Evolutionary conservation across 202 grass and related monocot species (phyloP), one percentile per base, ranked within the genome.

Genomic region (Schoenoplectus tabernaemontani): DNA sequence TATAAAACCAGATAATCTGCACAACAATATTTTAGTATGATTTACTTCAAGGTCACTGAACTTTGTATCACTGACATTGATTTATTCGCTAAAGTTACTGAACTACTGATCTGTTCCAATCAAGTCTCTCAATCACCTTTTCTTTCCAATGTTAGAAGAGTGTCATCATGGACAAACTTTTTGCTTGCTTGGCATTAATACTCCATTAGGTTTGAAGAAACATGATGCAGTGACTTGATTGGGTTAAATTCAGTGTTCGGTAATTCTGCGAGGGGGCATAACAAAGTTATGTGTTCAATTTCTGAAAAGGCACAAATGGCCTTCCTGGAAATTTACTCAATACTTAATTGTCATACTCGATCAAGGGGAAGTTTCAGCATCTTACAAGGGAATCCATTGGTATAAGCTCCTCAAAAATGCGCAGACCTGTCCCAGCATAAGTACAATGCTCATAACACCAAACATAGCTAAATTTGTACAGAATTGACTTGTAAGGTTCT

Each of bases 321-420:
- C 70, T 74, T 47, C 70, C 46, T 17, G 12, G 28, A 74, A 74
- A 53, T 54, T 51, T 74, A 53, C 16, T 13, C 70, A 34, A 74
- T 74, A 74, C 66, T 44, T 64, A 33, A 7, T 77, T 54, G 80
- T 44, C 70, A 84, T 88, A 71, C 32, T 20, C 54, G 69, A 51
- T 38, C 51, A 47, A 59, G 12, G 42, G 30, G n/a, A 88, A 64
- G 59, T 30, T 82, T 87, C 58, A 83, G 83, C 22, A 82, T 90
- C 95, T 86, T 94, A 97, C 95, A 89, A 97, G 95, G 62, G 92
- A 90, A 84, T 97, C 95, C 85, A 97, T 87, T 89, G 93, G 87
- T 76, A 92, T 78, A 73, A 97, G 95, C 86, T 97, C 95, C 85
- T 97, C 91, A 85, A 97, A 97, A 85, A 97, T 92, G 41, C 91